phyloP scores from a whole-genome alignment of 768 basidiomycete genomes.

The Amanita phalloides region DNA sequence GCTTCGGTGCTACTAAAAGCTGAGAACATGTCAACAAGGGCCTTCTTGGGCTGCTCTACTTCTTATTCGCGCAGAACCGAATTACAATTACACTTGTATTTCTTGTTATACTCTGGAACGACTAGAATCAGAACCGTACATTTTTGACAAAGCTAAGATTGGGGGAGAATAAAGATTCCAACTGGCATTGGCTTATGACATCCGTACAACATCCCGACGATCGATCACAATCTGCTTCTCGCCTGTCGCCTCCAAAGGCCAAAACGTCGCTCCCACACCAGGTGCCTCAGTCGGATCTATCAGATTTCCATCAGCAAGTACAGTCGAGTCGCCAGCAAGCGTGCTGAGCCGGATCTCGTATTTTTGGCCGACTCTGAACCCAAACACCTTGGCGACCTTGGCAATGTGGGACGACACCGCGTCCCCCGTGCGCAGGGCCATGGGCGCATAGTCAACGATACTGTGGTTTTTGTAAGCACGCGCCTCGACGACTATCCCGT shows the following conservation, averaged over 20 bases:
- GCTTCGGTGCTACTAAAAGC: too few relatives aligned
- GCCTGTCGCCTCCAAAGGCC: background rate
- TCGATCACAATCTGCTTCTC: background rate
- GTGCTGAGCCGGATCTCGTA: background rate
- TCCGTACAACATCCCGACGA: background rate
- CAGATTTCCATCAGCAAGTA: background rate
- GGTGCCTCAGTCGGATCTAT: background rate
- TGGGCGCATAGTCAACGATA: background rate
- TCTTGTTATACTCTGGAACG: too few relatives aligned
- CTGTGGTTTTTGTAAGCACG: background rate
- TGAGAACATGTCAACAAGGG: too few relatives aligned
- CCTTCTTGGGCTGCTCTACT: too few relatives aligned
- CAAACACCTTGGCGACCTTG: background rate
- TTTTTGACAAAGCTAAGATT: too few relatives aligned
- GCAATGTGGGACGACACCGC: background rate
- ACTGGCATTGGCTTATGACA: too few relatives aligned
- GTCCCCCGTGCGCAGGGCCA: background rate
- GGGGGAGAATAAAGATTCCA: too few relatives aligned
- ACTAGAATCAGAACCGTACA: too few relatives aligned
- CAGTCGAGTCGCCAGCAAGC: background rate
- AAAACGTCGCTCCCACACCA: background rate
- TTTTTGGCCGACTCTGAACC: background rate
- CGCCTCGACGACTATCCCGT: background rate
- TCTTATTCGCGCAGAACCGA: too few relatives aligned
- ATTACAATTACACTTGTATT: too few relatives aligned